Percentiles rank a stretch among this genome's conserved stretches.
phyloP scores from a whole-genome alignment of 2,329 filamentous ascomycete species.

The Stagonosporopsis cucurbitacearum region DNA sequence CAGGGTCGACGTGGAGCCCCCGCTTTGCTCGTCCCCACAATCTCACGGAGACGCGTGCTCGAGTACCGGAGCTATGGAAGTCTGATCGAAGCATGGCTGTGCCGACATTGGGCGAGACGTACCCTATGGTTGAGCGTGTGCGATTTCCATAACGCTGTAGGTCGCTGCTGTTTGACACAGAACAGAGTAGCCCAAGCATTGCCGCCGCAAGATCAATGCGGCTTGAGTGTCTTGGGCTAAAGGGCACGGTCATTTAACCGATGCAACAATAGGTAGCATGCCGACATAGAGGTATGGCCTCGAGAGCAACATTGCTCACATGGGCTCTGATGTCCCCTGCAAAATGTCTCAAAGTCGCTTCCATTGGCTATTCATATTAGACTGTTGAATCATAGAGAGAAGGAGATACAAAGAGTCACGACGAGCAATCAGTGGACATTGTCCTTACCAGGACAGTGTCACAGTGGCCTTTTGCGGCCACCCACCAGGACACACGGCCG shows the following conservation, averaged over 20 bases:
- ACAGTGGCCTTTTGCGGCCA: not conserved
- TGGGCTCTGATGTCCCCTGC: not conserved
- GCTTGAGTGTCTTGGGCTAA: constrained; percentile 10
- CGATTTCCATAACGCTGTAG: not conserved
- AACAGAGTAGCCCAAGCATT: constrained; percentile 18
- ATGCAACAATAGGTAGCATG: constrained; percentile 3
- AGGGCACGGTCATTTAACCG: constrained; percentile 8
- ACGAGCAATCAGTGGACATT: not conserved
- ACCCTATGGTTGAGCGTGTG: not conserved
- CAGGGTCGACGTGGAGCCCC: constrained; percentile 33
- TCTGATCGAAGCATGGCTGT: not conserved
- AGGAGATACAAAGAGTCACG: not conserved
- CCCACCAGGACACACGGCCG: not conserved
- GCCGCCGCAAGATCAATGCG: constrained; percentile 19
- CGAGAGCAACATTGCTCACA: not conserved
- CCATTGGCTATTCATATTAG: not conserved
- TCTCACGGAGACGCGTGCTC: not conserved
- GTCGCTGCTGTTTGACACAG: not conserved
- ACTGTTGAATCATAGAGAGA: not conserved
- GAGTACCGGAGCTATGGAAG: constrained; percentile 9
- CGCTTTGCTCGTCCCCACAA: constrained; percentile 18
- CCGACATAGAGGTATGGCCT: not conserved
- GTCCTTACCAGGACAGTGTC: not conserved
- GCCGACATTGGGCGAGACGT: constrained; percentile 7
- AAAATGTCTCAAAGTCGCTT: not conserved